Evolutionary conservation across 768 basidiomycete species (phyloP), one percentile per base, ranked within the genome.

Genomic region (Dentipellis sp.): DNA sequence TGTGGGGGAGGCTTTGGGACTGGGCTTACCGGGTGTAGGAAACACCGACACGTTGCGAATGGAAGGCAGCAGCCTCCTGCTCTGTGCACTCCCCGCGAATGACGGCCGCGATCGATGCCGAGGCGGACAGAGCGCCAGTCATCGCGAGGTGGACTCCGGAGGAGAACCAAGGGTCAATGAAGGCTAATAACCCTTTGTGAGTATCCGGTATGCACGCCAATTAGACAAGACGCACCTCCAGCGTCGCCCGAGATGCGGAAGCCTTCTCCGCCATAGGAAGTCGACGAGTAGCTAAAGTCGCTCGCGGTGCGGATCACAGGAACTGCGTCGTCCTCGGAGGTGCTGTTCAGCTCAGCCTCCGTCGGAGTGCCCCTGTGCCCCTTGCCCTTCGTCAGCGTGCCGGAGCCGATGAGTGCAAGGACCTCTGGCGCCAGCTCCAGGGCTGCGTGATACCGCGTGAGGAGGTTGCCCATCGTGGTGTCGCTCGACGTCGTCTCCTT

Each of bases 131-230:
- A 2, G 66, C 78, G 38, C 78, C 72, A 10, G 75, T 77, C 67
- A 79, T 71, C 3, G 78, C 79, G 2, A 80, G 69, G 53, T 80
- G 78, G 10, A 80, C 67, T 1, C 78, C 78, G 10, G 76, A 78
- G 3, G 82, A 83, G 68, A 84, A 84, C 67, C 82, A 77, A 0
- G 82, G 82, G 60, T 83, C 82, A 55, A 83, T 82, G 63, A 80
- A 82, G 2, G 79, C 42, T 45, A 14, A 16, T 22, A 12, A 29
- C 29, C 5, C 17, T n/a, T n/a, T 45, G n/a, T n/a, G 42, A 8
- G 16, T 12, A 16, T 45, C 16, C 1, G 42, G 42, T 10, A 16
- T 45, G 6, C 6, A 45, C 29, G 29, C 29, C 29, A 29, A 29
- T 29, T 17, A 9, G 40, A 38, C 4, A 17, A n/a, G n/a, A 45